phyloP scores from a whole-genome alignment of 345 rosid species.

The Anacardium occidentale region DNA sequence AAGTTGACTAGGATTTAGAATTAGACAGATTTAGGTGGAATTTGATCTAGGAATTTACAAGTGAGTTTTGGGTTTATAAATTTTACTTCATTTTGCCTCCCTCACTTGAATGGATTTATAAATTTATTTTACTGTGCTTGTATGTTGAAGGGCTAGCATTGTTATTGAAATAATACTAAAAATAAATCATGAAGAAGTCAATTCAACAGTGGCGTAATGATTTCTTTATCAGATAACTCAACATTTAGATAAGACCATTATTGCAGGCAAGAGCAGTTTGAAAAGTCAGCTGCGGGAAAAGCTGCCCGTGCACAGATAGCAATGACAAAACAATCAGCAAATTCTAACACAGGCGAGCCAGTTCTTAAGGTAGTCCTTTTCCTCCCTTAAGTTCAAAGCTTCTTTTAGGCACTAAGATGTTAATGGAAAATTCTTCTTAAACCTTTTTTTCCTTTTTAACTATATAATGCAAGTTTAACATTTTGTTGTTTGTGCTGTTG shows the following conservation, averaged over 20 bases:
- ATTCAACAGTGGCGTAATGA: background rate
- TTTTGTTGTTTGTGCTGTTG: constrained; percentile 26
- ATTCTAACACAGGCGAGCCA: constrained; percentile 75
- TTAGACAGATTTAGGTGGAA: background rate
- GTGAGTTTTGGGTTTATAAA: background rate
- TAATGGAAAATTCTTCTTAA: background rate
- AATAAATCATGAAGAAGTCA: constrained; percentile 7
- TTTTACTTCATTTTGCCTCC: background rate
- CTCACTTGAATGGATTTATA: background rate
- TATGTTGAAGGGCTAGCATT: background rate
- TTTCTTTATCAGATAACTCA: constrained; percentile 1
- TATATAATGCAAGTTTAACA: constrained; percentile 14
- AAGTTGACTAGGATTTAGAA: background rate
- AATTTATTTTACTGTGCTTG: background rate
- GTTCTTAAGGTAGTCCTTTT: constrained; percentile 62
- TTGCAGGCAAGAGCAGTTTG: constrained; percentile 80
- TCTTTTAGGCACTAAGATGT: background rate
- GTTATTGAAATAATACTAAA: background rate
- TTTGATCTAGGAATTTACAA: background rate
- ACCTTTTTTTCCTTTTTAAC: constrained; percentile 10
- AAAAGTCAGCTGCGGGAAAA: constrained; percentile 88
- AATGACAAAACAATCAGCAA: constrained; percentile 75
- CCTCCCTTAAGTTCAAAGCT: background rate
- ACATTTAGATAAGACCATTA: background rate
- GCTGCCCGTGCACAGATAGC: constrained; percentile 81